Evolutionary conservation across 805 yeast species (phyloP).

Genomic region (Zygosaccharomyces bisporus): DNA sequence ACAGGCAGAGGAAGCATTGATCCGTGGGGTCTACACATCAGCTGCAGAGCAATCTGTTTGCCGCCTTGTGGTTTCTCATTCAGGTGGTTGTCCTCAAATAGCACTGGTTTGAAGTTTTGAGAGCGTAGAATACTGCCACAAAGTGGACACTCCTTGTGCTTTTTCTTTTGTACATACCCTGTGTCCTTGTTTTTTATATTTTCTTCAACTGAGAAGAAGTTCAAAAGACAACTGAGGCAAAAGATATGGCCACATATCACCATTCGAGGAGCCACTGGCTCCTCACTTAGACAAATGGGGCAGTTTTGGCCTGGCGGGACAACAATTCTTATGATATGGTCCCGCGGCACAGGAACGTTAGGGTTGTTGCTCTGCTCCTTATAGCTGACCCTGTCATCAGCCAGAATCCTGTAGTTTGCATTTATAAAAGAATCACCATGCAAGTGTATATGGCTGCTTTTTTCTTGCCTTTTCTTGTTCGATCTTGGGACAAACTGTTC

Average conservation of each 20-base stretch:
- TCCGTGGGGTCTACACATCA: conserved; percentile 55
- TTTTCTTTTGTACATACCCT: conserved; percentile 38
- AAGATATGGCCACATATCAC: conserved; percentile 90
- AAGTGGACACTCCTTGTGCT: conserved; percentile 72
- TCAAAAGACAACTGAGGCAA: conserved; percentile 76
- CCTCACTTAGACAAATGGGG: conserved; percentile 85
- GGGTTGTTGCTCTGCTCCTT: conserved; percentile 64
- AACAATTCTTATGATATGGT: conserved; percentile 65
- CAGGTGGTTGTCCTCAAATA: conserved; percentile 48
- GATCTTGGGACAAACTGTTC: conserved; percentile 12
- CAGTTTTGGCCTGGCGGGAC: conserved; percentile 75
- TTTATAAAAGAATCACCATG: conserved; percentile 71
- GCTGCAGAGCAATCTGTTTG: conserved; percentile 52
- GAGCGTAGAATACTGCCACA: conserved; percentile 59
- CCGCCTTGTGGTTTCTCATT: conserved; percentile 57
- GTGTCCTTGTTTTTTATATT: conserved; percentile 36
- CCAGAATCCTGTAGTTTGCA: conserved; percentile 78
- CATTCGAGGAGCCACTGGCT: conserved; percentile 91
- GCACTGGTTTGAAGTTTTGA: conserved; percentile 63
- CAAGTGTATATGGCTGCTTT: conserved; percentile 43
- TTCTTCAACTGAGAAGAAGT: conserved; percentile 54
- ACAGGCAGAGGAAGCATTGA: conserved; percentile 49
- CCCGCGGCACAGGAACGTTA: conserved; percentile 61
- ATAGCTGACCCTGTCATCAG: conserved; percentile 59
- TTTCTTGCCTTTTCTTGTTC: conserved; percentile 23